Evolutionary conservation across 225 moss, liverwort and hornwort species (phyloP).

Genomic region (Straminergon stramineum): DNA sequence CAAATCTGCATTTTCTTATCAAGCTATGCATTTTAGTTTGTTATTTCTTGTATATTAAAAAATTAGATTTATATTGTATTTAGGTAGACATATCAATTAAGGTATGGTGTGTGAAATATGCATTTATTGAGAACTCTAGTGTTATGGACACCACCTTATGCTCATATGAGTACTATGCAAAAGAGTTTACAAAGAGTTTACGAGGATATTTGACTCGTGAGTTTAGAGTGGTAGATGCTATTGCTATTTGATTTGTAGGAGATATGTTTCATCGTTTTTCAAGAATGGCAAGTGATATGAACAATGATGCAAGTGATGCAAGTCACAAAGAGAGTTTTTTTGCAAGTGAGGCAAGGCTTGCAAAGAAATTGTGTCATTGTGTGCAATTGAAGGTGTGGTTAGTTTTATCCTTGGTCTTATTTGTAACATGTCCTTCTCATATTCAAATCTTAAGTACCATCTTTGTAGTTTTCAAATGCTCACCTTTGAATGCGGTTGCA

Average conservation of each 20-base stretch:
- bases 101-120: not conserved
- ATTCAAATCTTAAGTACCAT: not conserved
- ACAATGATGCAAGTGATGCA: no score
- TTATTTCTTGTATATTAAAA: not conserved
- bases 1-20: rapidly evolving
- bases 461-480: rapidly evolving
- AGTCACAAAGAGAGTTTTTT: no score
- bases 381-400: not conserved
- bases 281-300: not conserved
- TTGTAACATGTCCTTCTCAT: no score
- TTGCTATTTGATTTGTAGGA: rapidly evolving
- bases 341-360: not conserved
- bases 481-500: not conserved
- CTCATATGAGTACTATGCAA: no score
- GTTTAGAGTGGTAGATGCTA: no score
- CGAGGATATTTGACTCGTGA: not conserved
- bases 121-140: not conserved
- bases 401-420: not conserved
- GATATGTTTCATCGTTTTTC: no score
- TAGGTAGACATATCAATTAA: rapidly evolving
- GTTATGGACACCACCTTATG: no score
- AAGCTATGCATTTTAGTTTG: no score
- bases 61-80: not conserved
- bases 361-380: not conserved
- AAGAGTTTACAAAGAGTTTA: not conserved